These are phyloP conservation scores for Pseudoneurospora amorphoporcata DNA, from an alignment of 495 filamentous ascomycete species.

Conservation along the genomic window DNA sequence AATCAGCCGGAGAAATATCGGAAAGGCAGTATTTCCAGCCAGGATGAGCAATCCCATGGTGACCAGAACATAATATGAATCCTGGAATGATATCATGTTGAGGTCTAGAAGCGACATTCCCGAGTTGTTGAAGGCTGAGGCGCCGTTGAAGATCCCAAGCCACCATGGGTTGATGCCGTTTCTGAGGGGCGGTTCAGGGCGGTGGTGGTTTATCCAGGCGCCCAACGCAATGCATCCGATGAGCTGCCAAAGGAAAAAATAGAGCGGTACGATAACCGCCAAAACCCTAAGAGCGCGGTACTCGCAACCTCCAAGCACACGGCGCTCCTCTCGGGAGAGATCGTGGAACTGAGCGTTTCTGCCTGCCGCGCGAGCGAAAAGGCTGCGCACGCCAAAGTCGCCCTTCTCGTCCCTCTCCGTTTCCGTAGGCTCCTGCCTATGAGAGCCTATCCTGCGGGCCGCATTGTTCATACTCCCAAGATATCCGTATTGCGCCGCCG, in stretches of 20 bases:
- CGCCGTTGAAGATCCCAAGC: conserved; percentile 58
- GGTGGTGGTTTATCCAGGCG: conserved; percentile 54
- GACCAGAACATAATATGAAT: conserved; percentile 57
- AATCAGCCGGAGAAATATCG: conserved; percentile 68
- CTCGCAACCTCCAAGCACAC: conserved; percentile 67
- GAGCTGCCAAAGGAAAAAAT: conserved; percentile 62
- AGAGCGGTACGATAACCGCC: conserved; percentile 58
- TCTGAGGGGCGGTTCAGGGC: conserved; percentile 41
- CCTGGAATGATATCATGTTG: conserved; percentile 68
- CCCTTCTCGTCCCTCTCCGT: conserved; percentile 1
- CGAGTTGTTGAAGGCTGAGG: conserved; percentile 78
- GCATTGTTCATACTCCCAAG: neutral
- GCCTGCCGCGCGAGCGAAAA: conserved; percentile 36
- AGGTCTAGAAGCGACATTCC: conserved; percentile 78
- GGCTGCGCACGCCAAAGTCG: conserved; percentile 9
- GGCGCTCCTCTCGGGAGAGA: conserved; percentile 56
- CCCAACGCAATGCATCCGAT: conserved; percentile 64
- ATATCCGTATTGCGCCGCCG: conserved; percentile 1
- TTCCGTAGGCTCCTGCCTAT: neutral
- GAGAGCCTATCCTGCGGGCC: neutral
- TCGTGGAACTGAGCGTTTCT: conserved; percentile 68
- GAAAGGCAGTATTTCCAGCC: conserved; percentile 72
- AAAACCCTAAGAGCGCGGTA: conserved; percentile 69
- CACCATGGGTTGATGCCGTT: conserved; percentile 62
- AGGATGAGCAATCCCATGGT: conserved; percentile 71